Base-by-base conservation (phyloP, 1,284 basidiomycete species). In the Sanghuangporus baumii region DNA sequence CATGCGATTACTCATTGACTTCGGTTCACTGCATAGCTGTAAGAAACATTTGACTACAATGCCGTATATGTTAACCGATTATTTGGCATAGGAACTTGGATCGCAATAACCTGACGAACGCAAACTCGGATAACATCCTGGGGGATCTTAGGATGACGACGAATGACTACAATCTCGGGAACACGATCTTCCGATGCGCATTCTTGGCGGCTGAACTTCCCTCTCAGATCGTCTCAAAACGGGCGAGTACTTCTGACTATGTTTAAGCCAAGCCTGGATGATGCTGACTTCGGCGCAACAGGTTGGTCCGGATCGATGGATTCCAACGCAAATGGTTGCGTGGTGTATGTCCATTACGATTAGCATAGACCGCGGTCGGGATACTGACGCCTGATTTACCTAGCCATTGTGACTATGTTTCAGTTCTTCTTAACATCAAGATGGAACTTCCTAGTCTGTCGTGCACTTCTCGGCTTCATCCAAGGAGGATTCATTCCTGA, bases 151-250 rank as follows among this genome's bases (percentile, higher is more conserved):
- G 73, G 5, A 69, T 88, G 71, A 84, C 79, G 4, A 89, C 85
- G 0, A 71, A 88, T 65, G 83, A 88, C 67, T 88, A 79, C 71
- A 89, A 91, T 71, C 71, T 83, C 37, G 89, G 86, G 12, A 89
- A 87, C 67, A 83, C 76, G 0, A 63, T 87, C 2, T 83, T 81
- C 66, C 78, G 82, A 55, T 65, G 88, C 1, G 74, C 81, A 43
- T 89, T 89, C 73, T 73, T 89, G 38, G 74, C 72, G 41, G 84
- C 85, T 3, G 86, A 88, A 68, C 72, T 89, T 34, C 88, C 88
- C n/a, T 88, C 87, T 1, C 88, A 89, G 67, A 75, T 91, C 12
- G 73, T 91, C 48, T 88, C 86, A 3, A 91, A 90, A 72, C 77
- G 84, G 18, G 79, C 87, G 34, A 6, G 46, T 47, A 18, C n/a